Percentiles rank a stretch among this genome's conserved stretches.
Conservation (phyloP, 2,329 filamentous ascomycete genomes). For the Neopestalotiopsis sp. region DNA sequence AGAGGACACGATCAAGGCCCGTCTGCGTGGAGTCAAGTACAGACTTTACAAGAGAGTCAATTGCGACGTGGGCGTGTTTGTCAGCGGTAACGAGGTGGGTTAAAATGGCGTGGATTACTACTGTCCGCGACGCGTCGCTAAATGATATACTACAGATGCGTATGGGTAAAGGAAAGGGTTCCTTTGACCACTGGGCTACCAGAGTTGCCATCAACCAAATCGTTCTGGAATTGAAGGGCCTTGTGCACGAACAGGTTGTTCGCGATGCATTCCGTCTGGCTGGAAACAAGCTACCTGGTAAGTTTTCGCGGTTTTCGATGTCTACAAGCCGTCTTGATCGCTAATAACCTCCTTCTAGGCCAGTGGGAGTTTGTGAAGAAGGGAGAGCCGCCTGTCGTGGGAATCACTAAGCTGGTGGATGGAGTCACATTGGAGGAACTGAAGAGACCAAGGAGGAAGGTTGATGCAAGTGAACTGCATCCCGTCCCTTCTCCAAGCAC, state of each 20-base stretch:
- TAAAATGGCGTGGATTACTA: too few species aligned
- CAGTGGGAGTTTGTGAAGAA: slow-evolving; percentile 94
- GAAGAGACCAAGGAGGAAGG: slow-evolving; percentile 76
- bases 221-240: slow-evolving; percentile 89
- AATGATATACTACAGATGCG: slow-evolving; percentile 62
- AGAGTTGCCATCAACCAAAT: slow-evolving; percentile 90
- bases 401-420: slow-evolving; percentile 84
- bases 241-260: slow-evolving; percentile 92
- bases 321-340: not conserved
- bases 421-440: slow-evolving; percentile 84
- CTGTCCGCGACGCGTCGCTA: not conserved
- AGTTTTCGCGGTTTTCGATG: slow-evolving; percentile 36
- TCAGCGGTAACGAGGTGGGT: slow-evolving; percentile 82
- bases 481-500: slow-evolving; percentile 24
- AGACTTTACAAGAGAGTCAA: slow-evolving; percentile 88
- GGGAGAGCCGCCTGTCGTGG: slow-evolving; percentile 87
- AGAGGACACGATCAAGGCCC: slow-evolving; percentile 89
- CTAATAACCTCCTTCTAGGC: slow-evolving; percentile 49
- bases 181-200: slow-evolving; percentile 95
- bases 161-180: slow-evolving; percentile 99
- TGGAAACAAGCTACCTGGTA: slow-evolving; percentile 92
- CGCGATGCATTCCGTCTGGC: slow-evolving; percentile 93
- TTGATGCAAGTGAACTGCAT: slow-evolving; percentile 51
- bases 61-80: slow-evolving; percentile 94
- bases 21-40: slow-evolving; percentile 90